phyloP scores from a whole-genome alignment of 202 grass and related monocot genomes.

The Schoenoplectus triqueter region DNA sequence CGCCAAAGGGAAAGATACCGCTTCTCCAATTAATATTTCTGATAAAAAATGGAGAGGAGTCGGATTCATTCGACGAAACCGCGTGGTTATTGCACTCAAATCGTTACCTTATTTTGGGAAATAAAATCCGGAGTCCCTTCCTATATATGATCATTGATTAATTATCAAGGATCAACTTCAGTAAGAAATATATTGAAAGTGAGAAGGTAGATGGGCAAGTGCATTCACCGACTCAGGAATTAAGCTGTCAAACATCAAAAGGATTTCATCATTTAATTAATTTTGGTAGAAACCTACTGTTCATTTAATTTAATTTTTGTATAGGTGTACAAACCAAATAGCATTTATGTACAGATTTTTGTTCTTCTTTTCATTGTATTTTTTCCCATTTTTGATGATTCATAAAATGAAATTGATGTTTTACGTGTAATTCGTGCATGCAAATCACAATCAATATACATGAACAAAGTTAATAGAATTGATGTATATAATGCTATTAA shows the following conservation, averaged over 20 bases:
- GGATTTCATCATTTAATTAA: conserved; percentile 8
- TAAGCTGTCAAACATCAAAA: background rate
- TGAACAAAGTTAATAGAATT: no score
- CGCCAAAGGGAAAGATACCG: background rate
- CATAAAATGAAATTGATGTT: background rate
- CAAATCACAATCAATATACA: no score
- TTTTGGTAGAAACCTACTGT: background rate
- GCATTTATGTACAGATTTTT: background rate
- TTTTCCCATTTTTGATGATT: background rate
- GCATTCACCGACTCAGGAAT: no score
- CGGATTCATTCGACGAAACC: background rate
- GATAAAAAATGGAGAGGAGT: conserved; percentile 12
- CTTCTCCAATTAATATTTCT: background rate
- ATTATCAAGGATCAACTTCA: background rate
- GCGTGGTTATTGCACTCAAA: background rate
- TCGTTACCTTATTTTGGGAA: conserved; percentile 34
- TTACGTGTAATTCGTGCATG: no score
- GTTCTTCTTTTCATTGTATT: background rate
- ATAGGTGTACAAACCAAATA: background rate
- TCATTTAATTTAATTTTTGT: background rate
- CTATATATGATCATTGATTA: conserved; percentile 10
- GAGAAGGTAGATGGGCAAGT: background rate
- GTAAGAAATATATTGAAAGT: conserved; percentile 6
- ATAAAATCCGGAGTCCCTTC: conserved; percentile 6
- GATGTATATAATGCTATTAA: no score